Conservation (phyloP, 305 asterid genomes). For the Plantago rigida region DNA sequence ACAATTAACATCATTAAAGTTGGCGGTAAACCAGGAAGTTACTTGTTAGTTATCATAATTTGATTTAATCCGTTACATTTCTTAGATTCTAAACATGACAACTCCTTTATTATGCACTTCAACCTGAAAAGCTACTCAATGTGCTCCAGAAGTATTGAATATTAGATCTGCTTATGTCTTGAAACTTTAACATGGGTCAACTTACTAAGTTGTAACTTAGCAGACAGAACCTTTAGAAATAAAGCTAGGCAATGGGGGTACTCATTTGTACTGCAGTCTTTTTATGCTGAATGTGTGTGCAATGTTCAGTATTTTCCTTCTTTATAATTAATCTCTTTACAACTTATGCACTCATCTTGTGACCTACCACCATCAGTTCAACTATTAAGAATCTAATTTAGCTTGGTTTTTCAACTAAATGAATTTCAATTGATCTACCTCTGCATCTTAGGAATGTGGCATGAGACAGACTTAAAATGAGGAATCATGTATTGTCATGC, state of each 20-base stretch:
- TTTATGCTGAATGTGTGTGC: not conserved
- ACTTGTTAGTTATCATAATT: not conserved
- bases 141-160: not conserved
- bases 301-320: not conserved
- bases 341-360: constrained; percentile 12
- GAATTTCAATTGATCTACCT: not conserved
- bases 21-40: not conserved
- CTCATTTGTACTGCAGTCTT: not conserved
- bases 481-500: too few species aligned
- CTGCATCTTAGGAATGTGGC: not conserved
- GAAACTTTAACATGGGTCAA: too few species aligned
- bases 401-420: constrained; percentile 10
- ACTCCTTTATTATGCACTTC: too few species aligned
- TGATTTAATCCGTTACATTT: too few species aligned
- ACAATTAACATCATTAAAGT: constrained; percentile 11
- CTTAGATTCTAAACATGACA: too few species aligned
- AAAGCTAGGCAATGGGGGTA: too few species aligned
- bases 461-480: not conserved
- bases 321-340: constrained; percentile 2
- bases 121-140: not conserved
- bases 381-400: not conserved
- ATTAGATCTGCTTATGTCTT: not conserved
- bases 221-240: too few species aligned
- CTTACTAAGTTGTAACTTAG: too few species aligned
- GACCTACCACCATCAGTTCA: not conserved